Base-by-base conservation (phyloP, 257 asterid species). In the Penstemon newberryi region DNA sequence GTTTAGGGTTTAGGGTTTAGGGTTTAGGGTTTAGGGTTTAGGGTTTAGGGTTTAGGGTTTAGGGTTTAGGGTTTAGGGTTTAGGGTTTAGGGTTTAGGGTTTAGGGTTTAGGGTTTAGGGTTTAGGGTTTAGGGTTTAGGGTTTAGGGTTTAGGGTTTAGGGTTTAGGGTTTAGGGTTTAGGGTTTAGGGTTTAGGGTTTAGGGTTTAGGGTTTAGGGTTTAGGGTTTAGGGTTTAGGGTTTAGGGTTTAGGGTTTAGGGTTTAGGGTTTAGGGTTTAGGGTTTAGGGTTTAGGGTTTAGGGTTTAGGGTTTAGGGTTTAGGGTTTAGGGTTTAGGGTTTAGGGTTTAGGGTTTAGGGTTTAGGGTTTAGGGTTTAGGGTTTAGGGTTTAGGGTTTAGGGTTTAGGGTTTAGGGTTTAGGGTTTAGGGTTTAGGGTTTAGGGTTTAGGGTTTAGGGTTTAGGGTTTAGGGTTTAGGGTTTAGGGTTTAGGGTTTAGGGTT, bases 241-340 rank as follows among this genome's bases (percentile, higher is more conserved):
- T 59, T 70, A 46, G 69, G 75, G 75, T 60, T 59, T 70, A 46
- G 69, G 75, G 75, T 70, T 59, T 70, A 59, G 75, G 75, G 75
- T 70, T 59, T 70, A 59, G 75, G 75, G 75, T 70, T 59, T 70
- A 46, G 75, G 75, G 67, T 70, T 60, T 59, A 46, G 75, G 69
- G 49, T 60, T 60, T 45, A 47, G 75, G 75, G 68, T 70, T 60
- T 59, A 60, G 75, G 75, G 68, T 60, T 60, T 59, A 46, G 75
- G 75, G 69, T 61, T 52, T 60, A 49, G 69, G 75, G 69, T 51
- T 51, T 49, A 37, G 69, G 75, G 69, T 52, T 61, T 49, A 13
- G 61, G 75, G 63, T 53, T 71, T 60, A 38, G 62, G 75, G 62
- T 43, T 61, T 49, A 12, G 61, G 75, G 61, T 51, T 56, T 47